A percentile compares a stretch with the other conserved stretches of the same genome.
Evolutionary conservation across 306 rosid genomes (phyloP).

Genomic region (Rosa persica): DNA sequence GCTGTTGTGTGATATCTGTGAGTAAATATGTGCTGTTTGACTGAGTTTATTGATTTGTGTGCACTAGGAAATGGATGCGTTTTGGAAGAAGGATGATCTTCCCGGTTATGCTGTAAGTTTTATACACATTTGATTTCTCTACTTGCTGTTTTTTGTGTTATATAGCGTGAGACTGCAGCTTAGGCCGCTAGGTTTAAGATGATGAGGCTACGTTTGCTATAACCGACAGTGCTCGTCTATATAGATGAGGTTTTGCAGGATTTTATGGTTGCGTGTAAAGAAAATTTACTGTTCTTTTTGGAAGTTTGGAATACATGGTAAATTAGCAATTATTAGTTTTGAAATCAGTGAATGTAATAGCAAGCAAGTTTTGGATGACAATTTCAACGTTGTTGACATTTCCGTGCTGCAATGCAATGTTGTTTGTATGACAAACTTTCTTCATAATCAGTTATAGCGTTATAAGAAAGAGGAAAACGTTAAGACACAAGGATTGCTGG

Average conservation of each 20-base stretch:
- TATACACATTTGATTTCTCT: neutral
- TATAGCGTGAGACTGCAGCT: neutral
- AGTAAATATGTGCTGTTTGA: neutral
- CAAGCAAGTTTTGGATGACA: neutral
- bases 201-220: neutral
- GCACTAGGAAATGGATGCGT: constrained; percentile 24
- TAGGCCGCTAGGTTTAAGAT: neutral
- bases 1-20: neutral
- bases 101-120: constrained; percentile 44
- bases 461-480: neutral
- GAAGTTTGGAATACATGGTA: neutral
- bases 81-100: constrained; percentile 36
- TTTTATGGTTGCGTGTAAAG: neutral
- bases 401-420: neutral
- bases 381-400: neutral
- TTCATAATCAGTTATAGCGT: neutral
- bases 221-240: neutral
- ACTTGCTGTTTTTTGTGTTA: neutral
- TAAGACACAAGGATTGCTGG: neutral
- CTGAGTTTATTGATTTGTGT: neutral
- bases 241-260: neutral
- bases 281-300: neutral
- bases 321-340: neutral
- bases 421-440: neutral
- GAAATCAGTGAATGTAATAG: neutral